These are phyloP conservation scores for Trichaptum fuscoviolaceum DNA, from an alignment of 768 basidiomycete species.

Conservation along the genomic window DNA sequence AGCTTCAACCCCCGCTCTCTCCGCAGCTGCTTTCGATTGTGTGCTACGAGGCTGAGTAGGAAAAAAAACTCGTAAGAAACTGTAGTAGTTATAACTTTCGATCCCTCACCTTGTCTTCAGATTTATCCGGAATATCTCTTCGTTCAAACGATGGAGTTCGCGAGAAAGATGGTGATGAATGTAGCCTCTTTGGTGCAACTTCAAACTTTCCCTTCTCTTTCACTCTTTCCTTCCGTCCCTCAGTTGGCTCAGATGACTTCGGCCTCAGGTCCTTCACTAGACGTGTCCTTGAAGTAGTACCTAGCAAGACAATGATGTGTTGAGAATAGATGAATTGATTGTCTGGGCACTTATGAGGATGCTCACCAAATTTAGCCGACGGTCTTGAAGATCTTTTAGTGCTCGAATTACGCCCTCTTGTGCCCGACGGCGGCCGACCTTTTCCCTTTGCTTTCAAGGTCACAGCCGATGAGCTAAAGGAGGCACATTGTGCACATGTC, in stretches of 20 bases:
- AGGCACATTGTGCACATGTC: background rate
- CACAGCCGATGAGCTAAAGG: background rate
- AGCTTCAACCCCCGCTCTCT: slow-evolving; percentile 16
- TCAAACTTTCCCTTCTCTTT: slow-evolving; percentile 7
- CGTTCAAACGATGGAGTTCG: slow-evolving; percentile 21
- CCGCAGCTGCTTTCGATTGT: slow-evolving; percentile 13
- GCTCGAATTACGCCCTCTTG: background rate
- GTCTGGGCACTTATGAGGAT: background rate
- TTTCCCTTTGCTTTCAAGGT: background rate
- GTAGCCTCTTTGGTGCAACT: slow-evolving; percentile 6
- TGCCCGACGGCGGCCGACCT: no score
- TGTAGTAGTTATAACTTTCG: slow-evolving; percentile 17
- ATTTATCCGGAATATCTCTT: slow-evolving; percentile 12
- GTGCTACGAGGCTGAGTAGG: slow-evolving; percentile 16
- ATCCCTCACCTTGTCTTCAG: slow-evolving; percentile 4
- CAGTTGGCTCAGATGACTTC: background rate
- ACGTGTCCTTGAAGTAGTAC: background rate
- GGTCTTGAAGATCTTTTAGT: background rate
- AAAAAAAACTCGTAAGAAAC: background rate
- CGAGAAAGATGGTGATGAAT: slow-evolving; percentile 13
- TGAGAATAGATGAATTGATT: background rate
- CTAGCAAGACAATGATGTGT: background rate
- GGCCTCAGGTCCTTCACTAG: slow-evolving; percentile 6
- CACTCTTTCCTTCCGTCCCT: background rate
- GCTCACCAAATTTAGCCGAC: background rate